Percentiles rank a stretch among this genome's conserved stretches.
Evolutionary conservation across 1,284 basidiomycete genomes (phyloP).

Genomic region (Leccinum fallax): DNA sequence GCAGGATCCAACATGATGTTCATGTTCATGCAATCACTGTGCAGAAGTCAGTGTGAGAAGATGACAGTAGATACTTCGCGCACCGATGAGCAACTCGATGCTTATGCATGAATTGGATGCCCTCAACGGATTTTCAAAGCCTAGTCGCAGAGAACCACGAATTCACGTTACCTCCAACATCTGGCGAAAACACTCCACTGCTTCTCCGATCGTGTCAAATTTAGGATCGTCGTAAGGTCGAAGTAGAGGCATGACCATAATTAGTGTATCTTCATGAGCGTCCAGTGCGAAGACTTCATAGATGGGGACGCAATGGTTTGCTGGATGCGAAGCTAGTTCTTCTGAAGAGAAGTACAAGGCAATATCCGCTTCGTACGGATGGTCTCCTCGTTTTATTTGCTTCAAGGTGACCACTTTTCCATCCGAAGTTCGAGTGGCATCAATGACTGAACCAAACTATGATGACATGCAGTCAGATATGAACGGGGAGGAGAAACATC

Average conservation of each 20-base stretch:
- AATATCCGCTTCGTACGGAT: too few relatives aligned
- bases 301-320: slow-evolving; percentile 8
- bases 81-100: not conserved
- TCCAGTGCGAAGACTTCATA: slow-evolving; percentile 31
- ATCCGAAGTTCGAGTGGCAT: not conserved
- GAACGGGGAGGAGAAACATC: not conserved
- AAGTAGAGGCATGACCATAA: slow-evolving; percentile 39
- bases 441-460: not conserved
- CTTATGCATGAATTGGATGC: not conserved
- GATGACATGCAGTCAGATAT: not conserved
- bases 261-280: slow-evolving; percentile 2
- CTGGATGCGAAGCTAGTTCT: slow-evolving; percentile 18
- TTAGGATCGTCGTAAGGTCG: slow-evolving; percentile 24
- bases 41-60: slow-evolving; percentile 18
- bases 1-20: slow-evolving; percentile 13
- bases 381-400: too few relatives aligned
- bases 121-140: not conserved
- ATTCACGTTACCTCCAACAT: slow-evolving; percentile 38
- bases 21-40: too few relatives aligned
- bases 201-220: slow-evolving; percentile 40
- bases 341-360: not conserved
- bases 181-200: slow-evolving; percentile 37
- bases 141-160: fast-evolving
- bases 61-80: not conserved
- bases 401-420: too few relatives aligned